Percentiles rank a stretch among this genome's conserved stretches.
Conservation (phyloP, 2,329 filamentous ascomycete species). For the Fusarium nanum region DNA sequence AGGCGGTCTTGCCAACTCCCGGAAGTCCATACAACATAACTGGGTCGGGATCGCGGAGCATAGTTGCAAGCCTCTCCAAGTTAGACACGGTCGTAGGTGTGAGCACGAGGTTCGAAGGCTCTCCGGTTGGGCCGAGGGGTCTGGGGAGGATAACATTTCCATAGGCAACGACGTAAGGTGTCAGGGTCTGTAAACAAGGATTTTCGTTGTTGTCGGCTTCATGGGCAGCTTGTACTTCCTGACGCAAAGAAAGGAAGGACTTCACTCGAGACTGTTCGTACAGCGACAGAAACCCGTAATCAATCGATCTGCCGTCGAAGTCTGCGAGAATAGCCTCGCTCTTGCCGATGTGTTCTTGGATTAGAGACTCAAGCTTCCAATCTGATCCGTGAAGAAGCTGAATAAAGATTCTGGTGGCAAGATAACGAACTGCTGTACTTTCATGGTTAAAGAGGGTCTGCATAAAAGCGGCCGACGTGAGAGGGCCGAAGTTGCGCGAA, state of each 20-base stretch:
- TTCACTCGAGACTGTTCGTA: conserved; percentile 67
- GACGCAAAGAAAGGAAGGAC: conserved; percentile 57
- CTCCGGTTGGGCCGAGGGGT: conserved; percentile 61
- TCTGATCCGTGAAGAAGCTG: conserved; percentile 84
- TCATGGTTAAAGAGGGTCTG: conserved; percentile 74
- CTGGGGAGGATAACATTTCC: conserved; percentile 75
- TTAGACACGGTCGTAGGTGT: conserved; percentile 81
- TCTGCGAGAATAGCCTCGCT: conserved; percentile 71
- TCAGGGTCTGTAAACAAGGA: conserved; percentile 59
- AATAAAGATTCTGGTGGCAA: conserved; percentile 85
- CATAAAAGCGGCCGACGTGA: conserved; percentile 74
- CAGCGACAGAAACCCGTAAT: conserved; percentile 79
- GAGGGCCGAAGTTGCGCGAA: conserved; percentile 71
- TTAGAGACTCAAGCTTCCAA: conserved; percentile 77
- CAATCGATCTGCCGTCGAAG: conserved; percentile 80
- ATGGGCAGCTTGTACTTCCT: conserved; percentile 49
- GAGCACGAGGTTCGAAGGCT: conserved; percentile 67
- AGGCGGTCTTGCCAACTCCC: conserved; percentile 89
- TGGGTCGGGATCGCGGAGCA: conserved; percentile 75
- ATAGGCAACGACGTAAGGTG: conserved; percentile 71
- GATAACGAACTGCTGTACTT: conserved; percentile 74
- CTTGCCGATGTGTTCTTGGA: conserved; percentile 72
- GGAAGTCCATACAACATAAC: conserved; percentile 84
- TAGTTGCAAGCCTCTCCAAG: conserved; percentile 73
- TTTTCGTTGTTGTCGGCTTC: conserved; percentile 17